Evolutionary conservation across 139 green algal species (phyloP).

Genomic region (Haematococcus lacustris): DNA sequence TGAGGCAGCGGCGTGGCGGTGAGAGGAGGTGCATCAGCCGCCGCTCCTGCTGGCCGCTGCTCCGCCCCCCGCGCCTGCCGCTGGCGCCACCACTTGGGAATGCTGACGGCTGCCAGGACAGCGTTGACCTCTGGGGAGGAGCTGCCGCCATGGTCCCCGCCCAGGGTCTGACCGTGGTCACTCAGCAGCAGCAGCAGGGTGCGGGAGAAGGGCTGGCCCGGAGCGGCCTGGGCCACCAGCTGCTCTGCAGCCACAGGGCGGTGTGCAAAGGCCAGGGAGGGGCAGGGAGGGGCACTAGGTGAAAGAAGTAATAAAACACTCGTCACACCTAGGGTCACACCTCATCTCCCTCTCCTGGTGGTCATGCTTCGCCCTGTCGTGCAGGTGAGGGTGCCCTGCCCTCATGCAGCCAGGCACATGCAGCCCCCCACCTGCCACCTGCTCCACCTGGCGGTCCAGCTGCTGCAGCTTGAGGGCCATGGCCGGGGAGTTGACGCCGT

Average conservation of each 20-base stretch:
- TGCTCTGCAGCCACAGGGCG: constrained; percentile 15
- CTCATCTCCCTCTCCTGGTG: not conserved
- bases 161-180: constrained; percentile 88
- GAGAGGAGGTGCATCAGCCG: not conserved
- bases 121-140: constrained; percentile 74
- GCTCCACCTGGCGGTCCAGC: constrained; percentile 64
- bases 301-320: not conserved
- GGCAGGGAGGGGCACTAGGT: not conserved
- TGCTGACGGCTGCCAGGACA: constrained; percentile 59
- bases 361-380: not conserved
- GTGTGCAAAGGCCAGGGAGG: too few species aligned
- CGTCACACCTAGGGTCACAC: not conserved
- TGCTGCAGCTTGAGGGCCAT: constrained; percentile 86
- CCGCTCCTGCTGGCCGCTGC: not conserved
- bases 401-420: not conserved
- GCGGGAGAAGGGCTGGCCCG: constrained; percentile 38
- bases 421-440: constrained; percentile 11
- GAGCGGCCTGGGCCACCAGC: constrained; percentile 29
- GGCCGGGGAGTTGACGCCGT: constrained; percentile 47
- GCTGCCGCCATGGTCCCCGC: constrained; percentile 89
- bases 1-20: not conserved
- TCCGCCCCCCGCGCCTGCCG: not conserved
- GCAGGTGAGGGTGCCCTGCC: not conserved
- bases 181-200: constrained; percentile 88
- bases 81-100: constrained; percentile 24